Evolutionary conservation across 257 asterid genomes (phyloP), one percentile per base, ranked within the genome.

Genomic region (Penstemon eatonii): DNA sequence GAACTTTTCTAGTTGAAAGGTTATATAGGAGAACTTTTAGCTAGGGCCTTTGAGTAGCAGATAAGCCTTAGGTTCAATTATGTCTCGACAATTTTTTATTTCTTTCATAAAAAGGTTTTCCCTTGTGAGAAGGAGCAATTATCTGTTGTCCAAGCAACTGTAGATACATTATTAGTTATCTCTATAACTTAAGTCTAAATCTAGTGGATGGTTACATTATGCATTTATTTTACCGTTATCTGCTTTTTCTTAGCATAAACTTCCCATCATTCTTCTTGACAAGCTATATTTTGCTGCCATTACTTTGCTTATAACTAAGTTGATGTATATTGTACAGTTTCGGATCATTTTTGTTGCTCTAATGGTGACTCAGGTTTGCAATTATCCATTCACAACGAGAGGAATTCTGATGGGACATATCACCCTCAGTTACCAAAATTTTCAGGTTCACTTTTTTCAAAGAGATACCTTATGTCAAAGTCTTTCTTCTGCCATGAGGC

Each of bases 371-470:
- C 86, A 93, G 96, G 70, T 93, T 40, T 93, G 97, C 92, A 93
- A 93, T 72, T 93, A 93, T 82, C 97, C 99, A 39, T 93, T 93
- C 85, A 93, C 99, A 68, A 93, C 99, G 10, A 80, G 97, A 77
- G 97, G 97, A 77, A 89, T 93, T 80, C 78, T 93, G 74, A 90
- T 93, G 99, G 99, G 99, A 53, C 99, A 93, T 80, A 88, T 90
- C 67, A 71, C 75, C 71, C 72, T 89, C 76, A 90, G 91, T 83
- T 87, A 79, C 88, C 92, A 88, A 81, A 87, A 83, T 86, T 85
- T 80, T 59, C 86, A 85, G 87, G 89, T 81, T 43, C 41, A 19
- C 13, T 40, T 68, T 55, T 61, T 56, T 64, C 18, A n/a, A 56
- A 60, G 38, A 33, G 60, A 59, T 65, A 72, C 63, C 65, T 49